A percentile compares a stretch with the other conserved stretches of the same genome.
Evolutionary conservation across 768 basidiomycete species (phyloP).

Genomic region (Leccinum sublutescens): DNA sequence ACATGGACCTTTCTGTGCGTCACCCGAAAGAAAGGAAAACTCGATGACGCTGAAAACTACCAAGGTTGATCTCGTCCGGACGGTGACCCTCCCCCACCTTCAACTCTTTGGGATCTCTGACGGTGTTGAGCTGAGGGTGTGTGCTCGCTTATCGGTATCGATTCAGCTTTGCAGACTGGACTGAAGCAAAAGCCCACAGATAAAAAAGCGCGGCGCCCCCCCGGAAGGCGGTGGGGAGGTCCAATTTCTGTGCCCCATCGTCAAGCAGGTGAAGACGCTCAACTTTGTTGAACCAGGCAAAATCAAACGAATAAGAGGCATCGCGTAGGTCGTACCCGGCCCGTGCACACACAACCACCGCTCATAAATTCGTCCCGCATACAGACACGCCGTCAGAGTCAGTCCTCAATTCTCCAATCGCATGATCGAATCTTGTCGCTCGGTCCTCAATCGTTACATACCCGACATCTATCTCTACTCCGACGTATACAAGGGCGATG

Average conservation of each 20-base stretch:
- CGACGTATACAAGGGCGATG: slow-evolving; percentile 96
- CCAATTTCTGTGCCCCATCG: slow-evolving; percentile 88
- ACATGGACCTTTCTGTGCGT: slow-evolving; percentile 84
- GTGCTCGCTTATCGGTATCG: slow-evolving; percentile 16
- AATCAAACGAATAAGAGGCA: slow-evolving; percentile 92
- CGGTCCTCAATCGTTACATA: slow-evolving; percentile 92
- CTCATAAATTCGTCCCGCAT: slow-evolving; percentile 1
- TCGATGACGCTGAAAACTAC: slow-evolving; percentile 1
- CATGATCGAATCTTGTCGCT: slow-evolving; percentile 93
- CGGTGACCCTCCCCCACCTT: slow-evolving; percentile 86
- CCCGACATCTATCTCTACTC: slow-evolving; percentile 99
- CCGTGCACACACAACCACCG: background rate
- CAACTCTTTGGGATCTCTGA: slow-evolving; percentile 89
- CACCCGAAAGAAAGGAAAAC: slow-evolving; percentile 7
- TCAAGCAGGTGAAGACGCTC: slow-evolving; percentile 88
- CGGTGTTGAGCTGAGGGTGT: slow-evolving; percentile 82
- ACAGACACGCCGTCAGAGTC: slow-evolving; percentile 92
- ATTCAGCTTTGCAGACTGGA: background rate
- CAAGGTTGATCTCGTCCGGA: slow-evolving; percentile 85
- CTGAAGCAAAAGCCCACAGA: slow-evolving; percentile 44
- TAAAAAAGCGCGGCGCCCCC: slow-evolving; percentile 90
- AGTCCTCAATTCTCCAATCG: slow-evolving; percentile 97
- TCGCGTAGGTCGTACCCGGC: slow-evolving; percentile 64
- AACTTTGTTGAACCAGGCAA: slow-evolving; percentile 91
- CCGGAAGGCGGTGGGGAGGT: slow-evolving; percentile 93